Evolutionary conservation across 2,329 filamentous ascomycete genomes (phyloP).

Genomic region (Pseudogymnoascus verrucosus): DNA sequence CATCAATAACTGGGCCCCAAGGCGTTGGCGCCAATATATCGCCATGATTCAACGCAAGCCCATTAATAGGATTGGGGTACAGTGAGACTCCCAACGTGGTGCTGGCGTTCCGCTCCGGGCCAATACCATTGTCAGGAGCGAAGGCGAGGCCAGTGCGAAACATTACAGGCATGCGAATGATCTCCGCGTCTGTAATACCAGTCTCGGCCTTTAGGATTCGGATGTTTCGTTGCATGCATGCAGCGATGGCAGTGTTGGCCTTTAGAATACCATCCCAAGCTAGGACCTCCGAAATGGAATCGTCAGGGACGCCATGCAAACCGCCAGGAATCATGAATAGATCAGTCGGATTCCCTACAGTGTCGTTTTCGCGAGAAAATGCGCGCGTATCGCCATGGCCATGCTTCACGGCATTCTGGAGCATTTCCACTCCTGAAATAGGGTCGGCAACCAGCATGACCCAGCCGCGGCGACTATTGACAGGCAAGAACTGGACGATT

Average conservation of each 20-base stretch:
- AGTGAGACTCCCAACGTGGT: slow-evolving; percentile 8
- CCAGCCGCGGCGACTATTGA: slow-evolving; percentile 18
- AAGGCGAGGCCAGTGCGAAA: not conserved
- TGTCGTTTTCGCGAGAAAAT: not conserved
- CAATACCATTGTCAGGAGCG: not conserved
- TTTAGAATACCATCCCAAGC: not conserved
- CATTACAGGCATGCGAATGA: not conserved
- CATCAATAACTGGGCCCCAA: slow-evolving; percentile 19
- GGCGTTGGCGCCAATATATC: slow-evolving; percentile 17
- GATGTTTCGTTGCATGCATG: not conserved
- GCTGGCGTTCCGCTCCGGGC: slow-evolving; percentile 5
- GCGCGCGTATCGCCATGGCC: slow-evolving; percentile 8
- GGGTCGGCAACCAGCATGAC: slow-evolving; percentile 22
- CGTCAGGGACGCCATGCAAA: not conserved
- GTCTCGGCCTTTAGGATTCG: not conserved
- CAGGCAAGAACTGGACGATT: slow-evolving; percentile 29
- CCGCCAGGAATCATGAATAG: not conserved
- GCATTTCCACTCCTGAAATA: slow-evolving; percentile 19
- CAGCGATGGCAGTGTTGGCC: not conserved
- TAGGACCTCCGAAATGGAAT: not conserved
- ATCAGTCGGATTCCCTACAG: not conserved
- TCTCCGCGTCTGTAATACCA: not conserved
- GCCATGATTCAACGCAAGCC: slow-evolving; percentile 13
- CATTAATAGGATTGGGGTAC: slow-evolving; percentile 11
- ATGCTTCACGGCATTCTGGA: slow-evolving; percentile 13